These are phyloP conservation scores for Auricularia heimuer DNA, from an alignment of 768 basidiomycete genomes.

Conservation along the genomic window DNA sequence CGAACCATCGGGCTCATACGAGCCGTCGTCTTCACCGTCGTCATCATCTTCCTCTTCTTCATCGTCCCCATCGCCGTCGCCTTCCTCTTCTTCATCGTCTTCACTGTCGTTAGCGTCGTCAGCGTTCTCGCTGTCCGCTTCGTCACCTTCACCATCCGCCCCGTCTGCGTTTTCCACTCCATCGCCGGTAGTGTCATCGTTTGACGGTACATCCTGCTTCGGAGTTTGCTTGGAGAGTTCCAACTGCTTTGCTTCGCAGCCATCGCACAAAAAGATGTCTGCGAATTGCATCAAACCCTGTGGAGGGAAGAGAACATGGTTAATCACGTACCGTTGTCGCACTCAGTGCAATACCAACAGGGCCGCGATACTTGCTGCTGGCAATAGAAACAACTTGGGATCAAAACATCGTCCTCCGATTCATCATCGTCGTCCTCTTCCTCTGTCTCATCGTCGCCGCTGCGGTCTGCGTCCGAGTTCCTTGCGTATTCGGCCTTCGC, in stretches of 20 bases:
- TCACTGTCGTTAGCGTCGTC: background rate
- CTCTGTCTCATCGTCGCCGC: conserved; percentile 35
- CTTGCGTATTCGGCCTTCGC: background rate
- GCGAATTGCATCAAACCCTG: background rate
- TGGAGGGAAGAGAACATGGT: background rate
- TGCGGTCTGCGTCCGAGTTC: conserved; percentile 15
- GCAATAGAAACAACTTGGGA: conserved; percentile 41
- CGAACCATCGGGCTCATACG: background rate
- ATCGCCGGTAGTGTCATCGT: background rate
- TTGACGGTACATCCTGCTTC: background rate
- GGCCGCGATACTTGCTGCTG: background rate
- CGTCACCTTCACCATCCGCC: background rate
- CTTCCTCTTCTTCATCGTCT: background rate
- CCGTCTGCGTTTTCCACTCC: background rate
- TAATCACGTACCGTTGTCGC: background rate
- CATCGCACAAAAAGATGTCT: background rate
- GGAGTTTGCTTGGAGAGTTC: background rate
- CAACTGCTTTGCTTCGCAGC: background rate
- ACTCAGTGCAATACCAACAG: conserved; percentile 1
- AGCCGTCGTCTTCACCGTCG: background rate
- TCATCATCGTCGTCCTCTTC: no score
- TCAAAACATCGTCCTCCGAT: conserved; percentile 78
- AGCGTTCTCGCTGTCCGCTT: background rate
- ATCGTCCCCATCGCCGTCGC: background rate
- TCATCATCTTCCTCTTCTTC: background rate